Evolutionary conservation across 306 rosid genomes (phyloP), one percentile per base, ranked within the genome.

Genomic region (Prosopis cineraria): DNA sequence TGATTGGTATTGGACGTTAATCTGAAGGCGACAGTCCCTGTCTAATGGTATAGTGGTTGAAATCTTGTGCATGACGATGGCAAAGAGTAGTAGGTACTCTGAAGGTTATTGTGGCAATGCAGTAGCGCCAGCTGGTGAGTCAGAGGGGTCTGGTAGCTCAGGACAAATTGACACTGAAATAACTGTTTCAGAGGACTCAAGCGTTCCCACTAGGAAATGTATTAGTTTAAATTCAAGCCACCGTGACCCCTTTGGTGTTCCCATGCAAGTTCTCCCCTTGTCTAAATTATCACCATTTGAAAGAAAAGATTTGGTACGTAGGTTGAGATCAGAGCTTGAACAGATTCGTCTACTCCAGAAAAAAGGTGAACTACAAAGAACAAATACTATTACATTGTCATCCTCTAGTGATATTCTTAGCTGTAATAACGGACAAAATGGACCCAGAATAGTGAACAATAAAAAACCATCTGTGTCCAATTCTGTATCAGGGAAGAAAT

Each of bases 401-500:
- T 87, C 98, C n/a, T 91, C 97, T 33, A 93, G 91, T 80, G 97
- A 91, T 75, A 88, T 93, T 79, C 90, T 88, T 68, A 88, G 95
- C 78, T 84, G 92, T 75, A 87, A 85, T 74, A 86, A 89, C 78
- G 89, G 85, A 7, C 85, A 68, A 41, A 85, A 86, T 70, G 87
- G 86, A 60, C 80, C 76, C 9, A 80, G 43, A 31, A 69, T 85
- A n/a, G 89, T 83, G 63, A 82, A 76, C 41, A n/a, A 73, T 3
- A 81, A 37, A 62, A 89, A 89, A 29, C 83, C 79, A 17, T 82
- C 86, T 2, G 70, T 74, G 11, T 78, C 90, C 53, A 59, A 78
- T 74, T 73, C 87, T 39, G 87, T 77, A 24, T 77, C 76, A 0
- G 89, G 79, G 43, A 89, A 74, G 83, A 88, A 80, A 41, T 34